Base-by-base conservation (phyloP, 371 early-diverging fungal genomes). In the Mortierella sp. region DNA sequence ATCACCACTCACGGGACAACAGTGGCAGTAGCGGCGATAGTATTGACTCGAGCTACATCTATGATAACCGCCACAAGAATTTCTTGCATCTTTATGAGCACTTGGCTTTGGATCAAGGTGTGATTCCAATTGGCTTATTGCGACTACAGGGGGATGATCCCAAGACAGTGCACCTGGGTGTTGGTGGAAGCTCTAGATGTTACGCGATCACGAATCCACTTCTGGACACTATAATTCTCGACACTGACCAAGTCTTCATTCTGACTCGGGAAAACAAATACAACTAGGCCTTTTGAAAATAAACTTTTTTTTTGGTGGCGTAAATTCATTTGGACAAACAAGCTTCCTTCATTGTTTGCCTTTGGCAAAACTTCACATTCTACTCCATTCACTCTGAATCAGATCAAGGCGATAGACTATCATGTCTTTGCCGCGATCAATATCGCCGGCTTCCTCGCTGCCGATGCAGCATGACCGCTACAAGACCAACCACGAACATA, bases 71-170 rank as follows among this genome's bases (percentile, higher is more conserved):
- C 1, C 81, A 75, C 72, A 80, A 68, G 54, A 80, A 80, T 67
- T 87, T 85, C 51, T 66, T 84, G 22, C 76, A 74, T n/a, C 34
- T 87, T 42, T 87, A 85, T 56, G 85, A 87, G 60, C 79, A 75
- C 23, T 34, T 87, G 19, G 74, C 85, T 0, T 68, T 87, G 51
- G 84, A 84, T 53, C 83, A 76, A 40, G 86, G 79, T 0, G 80
- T 85, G 13, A 70, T 87, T 13, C 70, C 86, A n/a, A 62, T 87
- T 32, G 86, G 87, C 9, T 31, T 87, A 8, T 47, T 85, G 37
- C 63, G 87, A 32, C 54, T 75, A 1, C 81, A 80, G 31, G 81
- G 81, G 0, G 81, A 80, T 45, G 81, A 80, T 58, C 75, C 75
- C 47, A 80, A 74, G 70, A 80, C 61, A 13, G 81, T 75, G 32